Conservation (phyloP, 2,329 filamentous ascomycete genomes). For the Sporothrix pallida region DNA sequence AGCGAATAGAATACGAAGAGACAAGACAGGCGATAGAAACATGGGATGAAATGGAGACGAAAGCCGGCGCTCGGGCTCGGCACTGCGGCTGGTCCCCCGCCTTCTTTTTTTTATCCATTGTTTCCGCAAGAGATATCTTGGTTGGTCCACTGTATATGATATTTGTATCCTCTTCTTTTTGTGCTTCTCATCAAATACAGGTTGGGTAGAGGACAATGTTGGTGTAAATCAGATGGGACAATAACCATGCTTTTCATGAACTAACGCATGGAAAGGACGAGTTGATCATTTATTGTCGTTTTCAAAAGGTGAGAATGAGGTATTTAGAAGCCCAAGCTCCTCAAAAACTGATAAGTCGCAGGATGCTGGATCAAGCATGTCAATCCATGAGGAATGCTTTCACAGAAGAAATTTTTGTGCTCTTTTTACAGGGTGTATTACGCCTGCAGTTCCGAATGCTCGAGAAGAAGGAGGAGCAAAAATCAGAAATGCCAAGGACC, state of each 20-base stretch:
- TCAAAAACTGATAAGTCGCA: too few species aligned
- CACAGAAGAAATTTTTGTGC: too few species aligned
- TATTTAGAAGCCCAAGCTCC: too few species aligned
- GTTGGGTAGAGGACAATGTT: neutral
- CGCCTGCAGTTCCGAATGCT: too few species aligned
- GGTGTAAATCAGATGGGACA: too few species aligned
- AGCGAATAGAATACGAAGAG: neutral
- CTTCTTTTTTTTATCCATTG: slow-evolving; percentile 1
- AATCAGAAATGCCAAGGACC: slow-evolving; percentile 21
- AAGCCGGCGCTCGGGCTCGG: slow-evolving; percentile 11
- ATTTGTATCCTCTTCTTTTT: neutral
- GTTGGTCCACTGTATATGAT: neutral
- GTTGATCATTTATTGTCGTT: too few species aligned
- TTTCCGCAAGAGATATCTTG: neutral
- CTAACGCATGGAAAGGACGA: too few species aligned
- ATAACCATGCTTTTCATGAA: too few species aligned
- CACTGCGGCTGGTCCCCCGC: slow-evolving; percentile 17
- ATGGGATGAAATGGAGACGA: neutral
- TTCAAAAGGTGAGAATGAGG: too few species aligned
- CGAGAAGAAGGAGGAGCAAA: neutral
- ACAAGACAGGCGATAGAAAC: neutral
- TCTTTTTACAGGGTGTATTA: too few species aligned
- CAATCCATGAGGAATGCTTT: too few species aligned
- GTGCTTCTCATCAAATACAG: neutral
- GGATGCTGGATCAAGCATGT: too few species aligned